phyloP scores from a whole-genome alignment of 257 asterid species.

The Coffea eugenioides region DNA sequence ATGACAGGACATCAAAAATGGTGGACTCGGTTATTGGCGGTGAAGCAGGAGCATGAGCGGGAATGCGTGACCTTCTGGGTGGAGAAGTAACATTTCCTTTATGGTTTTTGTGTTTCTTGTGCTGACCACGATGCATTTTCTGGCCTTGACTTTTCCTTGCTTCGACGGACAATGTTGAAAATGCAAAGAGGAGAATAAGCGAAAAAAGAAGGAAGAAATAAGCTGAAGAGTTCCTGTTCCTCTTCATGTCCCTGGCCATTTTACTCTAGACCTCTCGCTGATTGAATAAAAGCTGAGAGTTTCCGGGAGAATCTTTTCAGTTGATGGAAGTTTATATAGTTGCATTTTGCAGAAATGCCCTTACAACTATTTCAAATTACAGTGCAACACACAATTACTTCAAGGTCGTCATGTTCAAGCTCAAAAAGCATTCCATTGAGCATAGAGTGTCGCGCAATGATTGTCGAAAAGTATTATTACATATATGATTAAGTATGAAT shows the following conservation, averaged over 20 bases:
- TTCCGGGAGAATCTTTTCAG: background rate
- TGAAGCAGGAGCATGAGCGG: constrained; percentile 15
- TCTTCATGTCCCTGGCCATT: constrained; percentile 29
- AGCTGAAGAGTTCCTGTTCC: constrained; percentile 24
- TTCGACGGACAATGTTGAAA: constrained; percentile 29
- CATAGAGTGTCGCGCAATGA: background rate
- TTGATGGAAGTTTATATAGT: background rate
- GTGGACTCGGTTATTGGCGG: constrained; percentile 6
- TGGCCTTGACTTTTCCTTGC: constrained; percentile 43
- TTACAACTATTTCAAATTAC: background rate
- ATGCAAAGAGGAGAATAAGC: constrained; percentile 25
- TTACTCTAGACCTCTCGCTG: background rate
- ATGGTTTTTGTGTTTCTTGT: constrained; percentile 29
- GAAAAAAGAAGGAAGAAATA: constrained; percentile 27
- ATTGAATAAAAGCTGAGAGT: background rate
- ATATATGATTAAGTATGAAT: background rate
- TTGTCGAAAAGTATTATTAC: background rate
- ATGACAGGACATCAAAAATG: constrained; percentile 47
- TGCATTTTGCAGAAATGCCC: background rate
- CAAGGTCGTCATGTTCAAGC: too few relatives aligned
- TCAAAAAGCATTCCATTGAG: too few relatives aligned
- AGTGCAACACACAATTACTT: too few relatives aligned
- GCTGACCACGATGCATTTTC: constrained; percentile 28
- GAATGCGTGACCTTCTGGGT: background rate
- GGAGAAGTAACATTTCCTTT: constrained; percentile 10